A percentile compares a stretch with the other conserved stretches of the same genome.
Evolutionary conservation across 805 yeast genomes (phyloP).

Genomic region (Cyberlindnera suaveolens): DNA sequence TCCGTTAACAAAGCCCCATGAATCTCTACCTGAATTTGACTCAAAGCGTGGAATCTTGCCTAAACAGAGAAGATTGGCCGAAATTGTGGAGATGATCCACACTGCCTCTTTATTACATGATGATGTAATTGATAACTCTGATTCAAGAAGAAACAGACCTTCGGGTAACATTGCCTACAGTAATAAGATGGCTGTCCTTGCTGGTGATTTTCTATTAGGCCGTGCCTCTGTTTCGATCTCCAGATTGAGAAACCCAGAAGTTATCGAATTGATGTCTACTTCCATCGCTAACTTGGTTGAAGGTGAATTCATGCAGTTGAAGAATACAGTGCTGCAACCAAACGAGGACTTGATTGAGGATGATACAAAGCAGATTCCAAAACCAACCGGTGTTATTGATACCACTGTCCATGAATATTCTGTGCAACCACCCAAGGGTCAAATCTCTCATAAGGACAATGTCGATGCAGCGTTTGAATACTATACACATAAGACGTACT

Average conservation of each 20-base stretch:
- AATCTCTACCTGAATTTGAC: conserved; percentile 52
- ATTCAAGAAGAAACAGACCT: conserved; percentile 83
- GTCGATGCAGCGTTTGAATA: conserved; percentile 92
- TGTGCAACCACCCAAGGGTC: conserved; percentile 22
- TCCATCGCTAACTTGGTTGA: conserved; percentile 96
- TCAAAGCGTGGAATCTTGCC: conserved; percentile 77
- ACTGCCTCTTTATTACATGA: conserved; percentile 94
- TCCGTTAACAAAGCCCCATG: conserved; percentile 80
- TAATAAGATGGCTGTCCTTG: conserved; percentile 94
- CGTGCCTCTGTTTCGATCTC: conserved; percentile 96
- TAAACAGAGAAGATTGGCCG: conserved; percentile 91
- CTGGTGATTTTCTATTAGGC: conserved; percentile 93
- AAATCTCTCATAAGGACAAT: conserved; percentile 52
- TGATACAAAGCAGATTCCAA: conserved; percentile 39
- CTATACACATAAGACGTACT: conserved; percentile 89
- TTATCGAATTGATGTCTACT: conserved; percentile 89
- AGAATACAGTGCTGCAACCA: conserved; percentile 74
- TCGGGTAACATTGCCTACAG: conserved; percentile 91
- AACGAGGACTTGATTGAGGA: conserved; percentile 41
- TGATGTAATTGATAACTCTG: conserved; percentile 90
- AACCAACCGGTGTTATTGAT: conserved; percentile 58
- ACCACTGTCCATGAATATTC: conserved; percentile 34
- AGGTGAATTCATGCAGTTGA: conserved; percentile 98
- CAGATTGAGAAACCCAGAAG: conserved; percentile 92
- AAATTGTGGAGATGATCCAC: conserved; percentile 97